Evolutionary conservation across 176 grass and related monocot species (phyloP).

Genomic region (Ampelocalamus luodianensis): DNA sequence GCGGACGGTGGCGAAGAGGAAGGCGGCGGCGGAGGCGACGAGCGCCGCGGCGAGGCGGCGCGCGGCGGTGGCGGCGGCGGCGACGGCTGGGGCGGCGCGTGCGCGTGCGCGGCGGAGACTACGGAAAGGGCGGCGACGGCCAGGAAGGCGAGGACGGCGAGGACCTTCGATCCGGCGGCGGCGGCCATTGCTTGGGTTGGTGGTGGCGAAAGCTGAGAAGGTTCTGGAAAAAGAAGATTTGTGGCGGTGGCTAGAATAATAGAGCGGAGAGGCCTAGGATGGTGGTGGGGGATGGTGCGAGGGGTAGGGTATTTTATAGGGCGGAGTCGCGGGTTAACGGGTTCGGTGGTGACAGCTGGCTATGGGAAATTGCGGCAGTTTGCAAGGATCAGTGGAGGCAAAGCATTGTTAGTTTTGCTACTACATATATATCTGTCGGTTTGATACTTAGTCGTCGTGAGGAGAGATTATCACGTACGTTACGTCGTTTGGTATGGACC

Average conservation of each 20-base stretch:
- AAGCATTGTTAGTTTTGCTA: background rate
- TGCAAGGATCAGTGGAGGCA: background rate
- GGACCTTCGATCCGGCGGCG: slow-evolving; percentile 50
- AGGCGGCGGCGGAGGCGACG: slow-evolving; percentile 57
- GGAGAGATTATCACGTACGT: slow-evolving; percentile 11
- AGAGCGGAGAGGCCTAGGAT: background rate
- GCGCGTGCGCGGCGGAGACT: slow-evolving; percentile 47
- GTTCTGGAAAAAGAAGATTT: background rate
- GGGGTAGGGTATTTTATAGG: slow-evolving; percentile 42
- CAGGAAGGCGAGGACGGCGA: slow-evolving; percentile 42
- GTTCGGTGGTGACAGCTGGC: slow-evolving; percentile 33
- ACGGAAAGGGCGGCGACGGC: slow-evolving; percentile 39
- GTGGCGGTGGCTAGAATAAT: background rate
- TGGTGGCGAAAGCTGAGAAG: background rate
- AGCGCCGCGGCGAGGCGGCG: slow-evolving; percentile 46
- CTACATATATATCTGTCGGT: background rate
- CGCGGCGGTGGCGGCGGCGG: slow-evolving; percentile 46
- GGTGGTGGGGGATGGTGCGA: slow-evolving; percentile 26
- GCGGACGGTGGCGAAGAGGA: slow-evolving; percentile 57
- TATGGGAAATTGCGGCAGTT: background rate
- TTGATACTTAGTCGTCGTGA: slow-evolving; percentile 5
- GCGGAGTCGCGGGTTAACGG: slow-evolving; percentile 32
- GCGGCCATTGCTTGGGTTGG: slow-evolving; percentile 38
- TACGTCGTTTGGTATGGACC: background rate
- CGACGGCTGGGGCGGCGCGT: too few species aligned